A percentile compares a stretch with the other conserved stretches of the same genome.
These are phyloP conservation scores for Hemerocallis citrina DNA, from an alignment of 106 monocot species.

Conservation along the genomic window DNA sequence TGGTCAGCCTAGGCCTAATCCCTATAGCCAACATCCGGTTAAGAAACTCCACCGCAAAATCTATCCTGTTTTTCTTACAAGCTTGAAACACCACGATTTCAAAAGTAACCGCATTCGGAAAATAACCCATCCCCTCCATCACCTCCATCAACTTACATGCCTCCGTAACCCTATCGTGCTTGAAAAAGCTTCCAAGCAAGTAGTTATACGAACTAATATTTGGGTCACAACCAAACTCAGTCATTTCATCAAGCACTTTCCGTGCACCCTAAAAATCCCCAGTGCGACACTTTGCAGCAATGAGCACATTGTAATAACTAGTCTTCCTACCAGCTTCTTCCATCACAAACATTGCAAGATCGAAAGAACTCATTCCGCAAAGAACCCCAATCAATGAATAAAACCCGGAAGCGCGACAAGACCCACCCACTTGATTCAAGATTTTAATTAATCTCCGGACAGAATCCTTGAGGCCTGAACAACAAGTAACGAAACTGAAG, in stretches of 20 bases:
- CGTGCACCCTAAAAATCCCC: slow-evolving; percentile 37
- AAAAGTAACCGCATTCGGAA: slow-evolving; percentile 47
- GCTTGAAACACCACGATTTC: slow-evolving; percentile 58
- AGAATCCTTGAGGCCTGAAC: slow-evolving; percentile 7
- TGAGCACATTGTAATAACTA: slow-evolving; percentile 57
- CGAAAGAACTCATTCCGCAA: slow-evolving; percentile 29
- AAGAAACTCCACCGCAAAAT: slow-evolving; percentile 48
- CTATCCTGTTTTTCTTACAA: slow-evolving; percentile 43
- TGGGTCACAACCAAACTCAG: slow-evolving; percentile 35
- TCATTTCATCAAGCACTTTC: slow-evolving; percentile 60
- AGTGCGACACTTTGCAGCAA: slow-evolving; percentile 48
- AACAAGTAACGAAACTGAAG: slow-evolving; percentile 29
- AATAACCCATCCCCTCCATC: slow-evolving; percentile 50
- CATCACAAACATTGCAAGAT: slow-evolving; percentile 49
- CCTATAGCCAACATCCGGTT: slow-evolving; percentile 54
- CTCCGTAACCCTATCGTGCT: slow-evolving; percentile 39
- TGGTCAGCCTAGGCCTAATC: slow-evolving; percentile 46
- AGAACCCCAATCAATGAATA: slow-evolving; percentile 54
- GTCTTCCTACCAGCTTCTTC: slow-evolving; percentile 31
- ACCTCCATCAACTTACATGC: slow-evolving; percentile 47
- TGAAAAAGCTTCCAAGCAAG: slow-evolving; percentile 71
- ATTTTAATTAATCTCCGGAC: slow-evolving; percentile 16
- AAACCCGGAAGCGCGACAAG: slow-evolving; percentile 57
- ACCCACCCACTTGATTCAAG: slow-evolving; percentile 25
- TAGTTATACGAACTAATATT: slow-evolving; percentile 60